Base-by-base conservation (phyloP, 164 flowering plant genomes). In the Kalanchoe fedtschenkoi region DNA sequence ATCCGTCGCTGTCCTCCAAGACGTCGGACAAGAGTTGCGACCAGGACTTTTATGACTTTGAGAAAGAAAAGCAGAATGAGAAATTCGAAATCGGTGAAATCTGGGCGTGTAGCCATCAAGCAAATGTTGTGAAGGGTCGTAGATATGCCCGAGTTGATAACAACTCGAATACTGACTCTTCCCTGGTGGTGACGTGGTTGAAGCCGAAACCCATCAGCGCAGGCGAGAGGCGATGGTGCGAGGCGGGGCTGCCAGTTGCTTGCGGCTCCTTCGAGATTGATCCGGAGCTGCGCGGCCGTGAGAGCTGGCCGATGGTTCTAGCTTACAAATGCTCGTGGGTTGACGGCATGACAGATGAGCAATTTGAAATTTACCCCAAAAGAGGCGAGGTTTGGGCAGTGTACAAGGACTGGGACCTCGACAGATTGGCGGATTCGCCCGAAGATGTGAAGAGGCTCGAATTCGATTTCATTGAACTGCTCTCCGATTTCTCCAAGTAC, bases 361-460 rank as follows among this genome's bases (percentile, higher is more conserved):
- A 65, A 24, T 65, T 71, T 28, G 70, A 65, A 24, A 67, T 79
- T 22, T 76, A 74, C 39, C 83, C 83, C 4, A 70, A 58, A 37
- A 69, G 34, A 61, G 75, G 74, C 15, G 80, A 79, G 37, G 72
- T 76, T 33, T 79, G 80, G 83, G 83, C 80, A 30, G 28, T 76
- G 6, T 79, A 74, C 56, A 68, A 68, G 56, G 68, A 79, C 43
- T 79, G 78, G 75, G 58, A 72, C 44, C 74, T 71, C 21, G 62
- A 60, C 16, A 68, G 66, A 32, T 76, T 78, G 80, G 65, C 67
- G 28, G 63, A 53, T 34, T 54, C 73, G 55, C 80, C 70, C 21
- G 66, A 72, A 46, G 57, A 32, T 10, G 51, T 56, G 29, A 61
- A 70, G 44, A 70, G 53, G 17, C 72, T 75, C 62, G 63, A 32